phyloP scores from a whole-genome alignment of 331 rosid species.

The Acacia pycnantha region DNA sequence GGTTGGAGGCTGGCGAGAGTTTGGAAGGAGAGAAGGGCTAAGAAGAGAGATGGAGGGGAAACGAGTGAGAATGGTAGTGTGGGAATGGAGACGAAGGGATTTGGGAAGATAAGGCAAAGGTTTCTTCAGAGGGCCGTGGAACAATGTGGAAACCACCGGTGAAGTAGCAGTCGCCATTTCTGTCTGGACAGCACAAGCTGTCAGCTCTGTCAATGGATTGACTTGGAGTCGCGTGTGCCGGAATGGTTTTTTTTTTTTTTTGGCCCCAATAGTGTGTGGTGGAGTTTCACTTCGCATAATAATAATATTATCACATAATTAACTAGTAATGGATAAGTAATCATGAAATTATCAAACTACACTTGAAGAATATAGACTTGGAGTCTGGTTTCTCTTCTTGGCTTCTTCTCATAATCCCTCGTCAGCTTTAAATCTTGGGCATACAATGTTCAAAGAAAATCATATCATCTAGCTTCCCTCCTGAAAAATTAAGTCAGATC shows the following conservation, averaged over 20 bases:
- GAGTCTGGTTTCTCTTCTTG: too few species aligned
- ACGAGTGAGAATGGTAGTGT: not conserved
- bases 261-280: not conserved
- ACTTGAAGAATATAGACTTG: too few species aligned
- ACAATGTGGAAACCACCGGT: slow-evolving; percentile 56
- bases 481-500: too few species aligned
- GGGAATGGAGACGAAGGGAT: slow-evolving; percentile 36
- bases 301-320: not conserved
- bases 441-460: too few species aligned
- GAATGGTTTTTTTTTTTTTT: not conserved
- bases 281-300: not conserved
- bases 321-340: too few species aligned
- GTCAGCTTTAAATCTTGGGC: too few species aligned
- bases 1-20: not conserved
- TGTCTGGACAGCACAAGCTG: slow-evolving; percentile 16
- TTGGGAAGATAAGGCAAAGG: slow-evolving; percentile 32
- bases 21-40: not conserved
- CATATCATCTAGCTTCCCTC: too few species aligned
- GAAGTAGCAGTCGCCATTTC: slow-evolving; percentile 60
- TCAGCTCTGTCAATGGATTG: slow-evolving; percentile 6
- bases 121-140: slow-evolving; percentile 32
- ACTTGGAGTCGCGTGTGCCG: not conserved
- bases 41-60: slow-evolving; percentile 37
- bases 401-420: too few species aligned
- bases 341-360: too few species aligned